These are phyloP conservation scores for Aspergillus biplanus DNA, from an alignment of 495 filamentous ascomycete genomes.

Conservation along the genomic window DNA sequence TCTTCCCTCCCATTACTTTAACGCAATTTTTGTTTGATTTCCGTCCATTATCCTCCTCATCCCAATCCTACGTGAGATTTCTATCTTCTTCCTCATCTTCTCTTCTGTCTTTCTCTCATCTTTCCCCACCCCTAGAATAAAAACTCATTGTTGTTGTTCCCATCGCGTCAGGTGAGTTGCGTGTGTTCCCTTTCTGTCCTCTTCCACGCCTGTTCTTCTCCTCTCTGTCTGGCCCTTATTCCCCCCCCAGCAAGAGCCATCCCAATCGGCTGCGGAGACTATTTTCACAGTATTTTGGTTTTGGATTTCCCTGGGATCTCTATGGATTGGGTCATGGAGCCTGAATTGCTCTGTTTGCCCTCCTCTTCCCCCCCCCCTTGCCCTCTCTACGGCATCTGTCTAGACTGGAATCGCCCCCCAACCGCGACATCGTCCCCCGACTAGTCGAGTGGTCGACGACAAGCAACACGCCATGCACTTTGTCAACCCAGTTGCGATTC, in stretches of 20 bases:
- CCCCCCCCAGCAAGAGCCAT: conserved; percentile 1
- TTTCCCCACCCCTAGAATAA: conserved; percentile 17
- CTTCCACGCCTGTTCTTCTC: conserved; percentile 19
- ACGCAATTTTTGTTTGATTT: conserved; percentile 5
- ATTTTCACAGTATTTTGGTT: not conserved
- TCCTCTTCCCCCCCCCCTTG: conserved; percentile 17
- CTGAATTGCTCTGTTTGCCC: conserved; percentile 19
- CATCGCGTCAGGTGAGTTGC: conserved; percentile 32
- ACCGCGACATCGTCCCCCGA: conserved; percentile 26
- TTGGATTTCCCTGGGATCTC: not conserved
- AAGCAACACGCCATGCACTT: not conserved
- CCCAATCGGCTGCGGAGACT: not conserved
- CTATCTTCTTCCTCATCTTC: conserved; percentile 32
- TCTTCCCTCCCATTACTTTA: conserved; percentile 22
- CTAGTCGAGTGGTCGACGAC: conserved; percentile 22
- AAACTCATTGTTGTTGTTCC: conserved; percentile 15
- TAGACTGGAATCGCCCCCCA: conserved; percentile 24
- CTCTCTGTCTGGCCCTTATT: conserved; percentile 24
- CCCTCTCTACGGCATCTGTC: conserved; percentile 23
- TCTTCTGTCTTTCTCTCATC: conserved; percentile 29
- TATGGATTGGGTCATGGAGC: conserved; percentile 5
- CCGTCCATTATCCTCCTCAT: conserved; percentile 3
- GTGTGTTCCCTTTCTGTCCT: conserved; percentile 32
- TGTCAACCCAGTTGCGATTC: conserved; percentile 18
- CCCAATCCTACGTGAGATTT: conserved; percentile 16